These are phyloP conservation scores for Yamadazyma ubonensis DNA, from an alignment of 805 yeast species.

Conservation along the genomic window DNA sequence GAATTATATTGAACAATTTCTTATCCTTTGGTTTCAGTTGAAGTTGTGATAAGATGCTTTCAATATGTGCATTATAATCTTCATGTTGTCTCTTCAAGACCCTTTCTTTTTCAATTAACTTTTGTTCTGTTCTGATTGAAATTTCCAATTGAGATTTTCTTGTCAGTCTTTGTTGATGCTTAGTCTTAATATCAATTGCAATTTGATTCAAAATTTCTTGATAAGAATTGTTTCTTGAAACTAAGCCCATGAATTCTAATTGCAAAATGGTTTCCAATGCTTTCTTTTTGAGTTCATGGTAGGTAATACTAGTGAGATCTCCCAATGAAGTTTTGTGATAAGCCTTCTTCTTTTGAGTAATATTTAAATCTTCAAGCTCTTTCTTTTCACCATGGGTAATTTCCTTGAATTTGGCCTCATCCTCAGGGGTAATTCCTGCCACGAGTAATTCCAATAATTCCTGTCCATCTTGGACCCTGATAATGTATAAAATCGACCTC, in stretches of 20 bases:
- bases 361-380: slow-evolving; percentile 17
- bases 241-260: slow-evolving; percentile 63
- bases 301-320: slow-evolving; percentile 49
- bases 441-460: slow-evolving; percentile 68
- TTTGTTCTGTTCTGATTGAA: slow-evolving; percentile 42
- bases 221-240: slow-evolving; percentile 67
- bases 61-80: slow-evolving; percentile 50
- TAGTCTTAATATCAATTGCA: slow-evolving; percentile 68
- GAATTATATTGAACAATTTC: slow-evolving; percentile 47
- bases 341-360: slow-evolving; percentile 39
- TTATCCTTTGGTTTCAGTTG: slow-evolving; percentile 47
- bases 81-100: slow-evolving; percentile 43
- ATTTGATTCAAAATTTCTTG: slow-evolving; percentile 81
- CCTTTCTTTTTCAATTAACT: slow-evolving; percentile 45
- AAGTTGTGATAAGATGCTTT: slow-evolving; percentile 39
- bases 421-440: slow-evolving; percentile 62
- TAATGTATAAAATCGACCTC: slow-evolving; percentile 75
- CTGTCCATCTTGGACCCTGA: slow-evolving; percentile 74
- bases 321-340: slow-evolving; percentile 49
- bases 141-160: slow-evolving; percentile 42
- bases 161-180: slow-evolving; percentile 42
- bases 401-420: slow-evolving; percentile 63
- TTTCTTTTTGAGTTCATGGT: slow-evolving; percentile 72
- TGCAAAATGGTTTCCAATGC: slow-evolving; percentile 75
- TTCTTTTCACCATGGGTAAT: slow-evolving; percentile 49